These are phyloP conservation scores for Colletotrichum zoysiae DNA, from an alignment of 2,329 filamentous ascomycete genomes.

Conservation along the genomic window DNA sequence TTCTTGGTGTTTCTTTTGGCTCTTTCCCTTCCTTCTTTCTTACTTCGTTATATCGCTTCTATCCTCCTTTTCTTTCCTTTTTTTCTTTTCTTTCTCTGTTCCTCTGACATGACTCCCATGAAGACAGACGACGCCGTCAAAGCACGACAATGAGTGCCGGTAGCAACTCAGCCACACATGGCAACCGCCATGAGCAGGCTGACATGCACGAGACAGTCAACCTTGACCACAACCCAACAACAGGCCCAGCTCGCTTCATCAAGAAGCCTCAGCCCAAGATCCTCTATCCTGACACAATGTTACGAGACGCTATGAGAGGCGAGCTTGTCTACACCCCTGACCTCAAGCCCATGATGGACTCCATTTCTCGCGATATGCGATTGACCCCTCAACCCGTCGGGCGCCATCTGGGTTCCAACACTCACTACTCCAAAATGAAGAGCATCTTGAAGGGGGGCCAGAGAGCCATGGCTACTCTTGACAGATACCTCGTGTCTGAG, in stretches of 20 bases:
- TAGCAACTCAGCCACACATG: too few relatives aligned
- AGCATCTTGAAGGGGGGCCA: constrained; percentile 19
- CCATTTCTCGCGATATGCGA: neutral
- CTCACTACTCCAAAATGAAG: constrained; percentile 11
- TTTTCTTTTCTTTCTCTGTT: neutral
- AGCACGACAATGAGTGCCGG: neutral
- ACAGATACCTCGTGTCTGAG: constrained; percentile 27
- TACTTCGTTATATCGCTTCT: rapidly evolving
- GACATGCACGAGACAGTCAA: too few relatives aligned
- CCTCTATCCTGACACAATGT: constrained; percentile 5
- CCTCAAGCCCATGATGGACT: neutral
- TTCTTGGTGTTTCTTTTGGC: neutral
- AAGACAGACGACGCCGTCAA: neutral
- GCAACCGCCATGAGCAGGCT: neutral
- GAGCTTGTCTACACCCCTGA: constrained; percentile 25
- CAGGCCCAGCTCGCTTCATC: neutral
- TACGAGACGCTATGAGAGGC: constrained; percentile 14
- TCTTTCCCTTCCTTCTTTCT: neutral
- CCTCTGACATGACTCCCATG: neutral
- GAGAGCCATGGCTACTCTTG: constrained; percentile 4
- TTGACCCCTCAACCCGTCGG: constrained; percentile 9
- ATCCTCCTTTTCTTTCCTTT: too few relatives aligned
- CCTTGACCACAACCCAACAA: neutral
- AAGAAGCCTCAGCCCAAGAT: neutral
- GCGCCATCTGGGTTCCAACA: constrained; percentile 11